Evolutionary conservation across 2,329 filamentous ascomycete species (phyloP), one percentile per base, ranked within the genome.

Genomic region (Fusarium kyushuense): DNA sequence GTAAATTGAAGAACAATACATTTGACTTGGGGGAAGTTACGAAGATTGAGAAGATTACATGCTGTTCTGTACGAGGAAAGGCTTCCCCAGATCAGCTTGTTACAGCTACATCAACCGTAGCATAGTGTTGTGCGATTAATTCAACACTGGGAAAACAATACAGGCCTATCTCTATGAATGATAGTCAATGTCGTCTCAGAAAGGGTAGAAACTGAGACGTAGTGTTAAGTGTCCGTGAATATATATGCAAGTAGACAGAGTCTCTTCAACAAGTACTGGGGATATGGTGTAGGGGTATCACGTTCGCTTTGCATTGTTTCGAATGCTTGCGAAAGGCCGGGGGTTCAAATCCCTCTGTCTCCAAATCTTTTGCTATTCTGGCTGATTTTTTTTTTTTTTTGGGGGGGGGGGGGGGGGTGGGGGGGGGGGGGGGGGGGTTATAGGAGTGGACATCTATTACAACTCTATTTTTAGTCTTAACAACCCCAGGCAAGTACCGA

Each of bases 281-380:
- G 69, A 72, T 71, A 72, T 75, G 70, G 72, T 73, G 67, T 74
- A 74, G 72, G 66, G 72, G 72, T 10, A 73, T 71, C 66, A 72
- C 70, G 48, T 74, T 65, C 66, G 72, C 60, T 71, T 75, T 75
- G 73, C 73, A 75, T 70, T 55, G 52, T 42, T 58, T 33, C 25
- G 1, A 52, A 41, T 52, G 54, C 48, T 33, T 75, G 65, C 71
- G 69, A 65, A 74, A 73, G 73, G 73, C 21, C 73, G 55, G 63
- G 73, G 73, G 73, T 75, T 75, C 73, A 75, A 75, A 69, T 75
- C 73, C 73, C 73, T 67, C 53, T 70, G 67, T 73, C 72, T 75
- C 73, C 73, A 75, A 51, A 48, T 0, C 53, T 65, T 71, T 58
- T 55, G 30, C 36, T 5, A 4, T 13, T 25, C 1, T 2, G 6